Evolutionary conservation across 768 basidiomycete genomes (phyloP), one percentile per base, ranked within the genome.

Genomic region (Macrolepiota albuminosa): DNA sequence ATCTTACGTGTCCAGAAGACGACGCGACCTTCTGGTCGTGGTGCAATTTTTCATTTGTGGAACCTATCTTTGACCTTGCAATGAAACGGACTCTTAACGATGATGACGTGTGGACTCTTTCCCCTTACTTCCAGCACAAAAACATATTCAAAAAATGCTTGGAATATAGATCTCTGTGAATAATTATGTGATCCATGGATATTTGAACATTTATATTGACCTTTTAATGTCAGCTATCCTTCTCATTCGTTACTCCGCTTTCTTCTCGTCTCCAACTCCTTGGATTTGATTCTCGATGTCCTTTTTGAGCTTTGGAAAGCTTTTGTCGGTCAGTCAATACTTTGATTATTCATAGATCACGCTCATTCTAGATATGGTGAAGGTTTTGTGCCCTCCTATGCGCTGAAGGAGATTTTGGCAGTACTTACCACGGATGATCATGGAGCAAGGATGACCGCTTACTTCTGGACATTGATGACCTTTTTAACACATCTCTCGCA

Each of bases 321-420:
- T 53, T 70, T 81, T 43, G 71, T 83, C 54, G 82, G 81, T 80
- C 58, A 40, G 75, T 65, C 45, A 52, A 56, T 33, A 37, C 16
- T 51, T n/a, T 24, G 26, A 10, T 34, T 57, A 51, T 43, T 42
- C 47, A 29, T 29, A 4, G 16, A 31, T 6, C 29, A 16, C 6
- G 21, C 40, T 43, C 26, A 8, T 10, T 9, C 39, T 29, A 8
- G 34, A n/a, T 34, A 14, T 9, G 18, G 21, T 46, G 5, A 33
- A 87, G 86, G 85, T 0, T 89, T 87, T 67, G 78, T 88, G 9
- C 86, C 85, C 18, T 77, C 85, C 3, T 89, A 84, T 69, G 84
- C 86, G 1, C 70, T 88, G 5, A 78, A 84, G 70, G 76, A 84
- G 62, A 88, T 88, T 57, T 70, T 88, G 14, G 69, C 78, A 5